phyloP scores from a whole-genome alignment of 1,139 yeast species.

The Lodderomyces jiufengensis region DNA sequence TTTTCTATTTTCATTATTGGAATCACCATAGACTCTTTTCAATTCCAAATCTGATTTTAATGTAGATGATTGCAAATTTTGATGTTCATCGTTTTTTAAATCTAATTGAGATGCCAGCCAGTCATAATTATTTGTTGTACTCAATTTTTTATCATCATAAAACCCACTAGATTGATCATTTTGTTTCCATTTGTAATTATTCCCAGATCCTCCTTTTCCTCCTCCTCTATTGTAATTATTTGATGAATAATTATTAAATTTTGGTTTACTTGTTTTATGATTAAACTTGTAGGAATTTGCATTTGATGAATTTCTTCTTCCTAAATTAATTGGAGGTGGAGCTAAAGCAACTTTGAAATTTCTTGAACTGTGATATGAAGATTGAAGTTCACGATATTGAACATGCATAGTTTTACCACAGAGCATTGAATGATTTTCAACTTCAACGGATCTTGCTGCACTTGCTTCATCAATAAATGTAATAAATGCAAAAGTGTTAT shows the following conservation, averaged over 20 bases:
- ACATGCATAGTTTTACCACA: slow-evolving; percentile 76
- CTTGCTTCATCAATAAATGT: slow-evolving; percentile 61
- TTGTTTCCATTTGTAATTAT: too few relatives aligned
- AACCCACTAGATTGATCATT: too few relatives aligned
- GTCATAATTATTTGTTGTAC: background rate
- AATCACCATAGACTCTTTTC: slow-evolving; percentile 1
- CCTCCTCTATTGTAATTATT: slow-evolving; percentile 13
- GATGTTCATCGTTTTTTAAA: slow-evolving; percentile 3
- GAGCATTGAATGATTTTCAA: slow-evolving; percentile 76
- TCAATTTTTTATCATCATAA: too few relatives aligned
- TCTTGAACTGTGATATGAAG: slow-evolving; percentile 2
- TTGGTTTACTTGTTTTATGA: too few relatives aligned
- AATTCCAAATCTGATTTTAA: background rate
- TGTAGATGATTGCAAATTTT: too few relatives aligned
- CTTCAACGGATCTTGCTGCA: slow-evolving; percentile 79
- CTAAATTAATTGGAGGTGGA: slow-evolving; percentile 69
- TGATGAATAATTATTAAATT: slow-evolving; percentile 14
- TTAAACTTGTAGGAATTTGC: too few relatives aligned
- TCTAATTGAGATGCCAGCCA: slow-evolving; percentile 11
- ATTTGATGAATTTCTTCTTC: slow-evolving; percentile 24
- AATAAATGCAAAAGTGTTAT: slow-evolving; percentile 70
- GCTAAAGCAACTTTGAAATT: slow-evolving; percentile 46
- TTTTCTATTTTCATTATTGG: background rate
- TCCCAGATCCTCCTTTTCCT: background rate
- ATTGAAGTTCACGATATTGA: slow-evolving; percentile 66